These are phyloP conservation scores for Theobroma grandiflorum DNA, from an alignment of 441 rosid genomes.

Conservation along the genomic window DNA sequence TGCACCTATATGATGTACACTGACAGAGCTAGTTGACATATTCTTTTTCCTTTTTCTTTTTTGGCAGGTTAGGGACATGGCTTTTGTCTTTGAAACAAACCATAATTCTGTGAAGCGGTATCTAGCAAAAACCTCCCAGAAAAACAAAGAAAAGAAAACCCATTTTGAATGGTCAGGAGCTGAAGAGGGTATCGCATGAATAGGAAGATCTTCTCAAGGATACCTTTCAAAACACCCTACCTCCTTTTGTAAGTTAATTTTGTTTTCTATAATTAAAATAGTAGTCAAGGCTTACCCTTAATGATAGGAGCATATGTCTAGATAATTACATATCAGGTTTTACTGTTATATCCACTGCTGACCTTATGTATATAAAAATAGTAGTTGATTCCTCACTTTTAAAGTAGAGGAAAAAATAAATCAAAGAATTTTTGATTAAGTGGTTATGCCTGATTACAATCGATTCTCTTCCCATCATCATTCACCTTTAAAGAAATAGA, in stretches of 20 bases:
- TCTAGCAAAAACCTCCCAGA: conserved; percentile 38
- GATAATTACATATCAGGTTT: conserved; percentile 1
- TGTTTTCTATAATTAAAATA: neutral
- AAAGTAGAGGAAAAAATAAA: neutral
- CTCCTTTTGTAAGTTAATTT: conserved; percentile 24
- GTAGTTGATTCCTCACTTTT: neutral
- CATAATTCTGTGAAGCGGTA: conserved; percentile 56
- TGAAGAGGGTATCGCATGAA: conserved; percentile 39
- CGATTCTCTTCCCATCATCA: neutral
- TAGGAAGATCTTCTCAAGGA: conserved; percentile 16
- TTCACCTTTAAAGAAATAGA: neutral
- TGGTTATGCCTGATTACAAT: neutral
- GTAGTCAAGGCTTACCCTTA: conserved; percentile 2
- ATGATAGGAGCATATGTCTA: conserved; percentile 11
- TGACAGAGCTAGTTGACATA: neutral
- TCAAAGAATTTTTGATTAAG: neutral
- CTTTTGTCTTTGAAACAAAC: conserved; percentile 65
- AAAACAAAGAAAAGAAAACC: conserved; percentile 32
- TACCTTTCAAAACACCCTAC: conserved; percentile 24
- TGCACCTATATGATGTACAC: neutral
- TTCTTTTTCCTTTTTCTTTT: conserved; percentile 15
- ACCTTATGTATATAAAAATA: conserved; percentile 10
- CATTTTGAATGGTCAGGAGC: conserved; percentile 54
- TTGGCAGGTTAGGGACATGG: conserved; percentile 68
- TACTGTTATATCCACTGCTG: neutral